Evolutionary conservation across 495 filamentous ascomycete species (phyloP).

Genomic region (Cercophora sp.): DNA sequence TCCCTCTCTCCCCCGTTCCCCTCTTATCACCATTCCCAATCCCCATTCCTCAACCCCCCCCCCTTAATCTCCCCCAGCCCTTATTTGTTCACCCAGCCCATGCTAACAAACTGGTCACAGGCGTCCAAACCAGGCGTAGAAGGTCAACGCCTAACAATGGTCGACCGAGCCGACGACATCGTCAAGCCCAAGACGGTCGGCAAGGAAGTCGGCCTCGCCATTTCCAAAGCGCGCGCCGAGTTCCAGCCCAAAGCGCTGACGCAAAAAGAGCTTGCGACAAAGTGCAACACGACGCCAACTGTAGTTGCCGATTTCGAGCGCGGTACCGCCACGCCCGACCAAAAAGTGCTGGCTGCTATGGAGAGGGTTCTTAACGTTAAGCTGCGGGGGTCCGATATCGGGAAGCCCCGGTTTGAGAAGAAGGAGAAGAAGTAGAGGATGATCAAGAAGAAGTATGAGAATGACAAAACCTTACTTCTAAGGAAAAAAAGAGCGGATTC

Average conservation of each 20-base stretch:
- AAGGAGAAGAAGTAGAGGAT: slow-evolving; percentile 35
- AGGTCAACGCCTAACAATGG: slow-evolving; percentile 95
- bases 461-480: too few relatives aligned
- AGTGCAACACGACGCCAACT: slow-evolving; percentile 81
- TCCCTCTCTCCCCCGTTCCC: neutral
- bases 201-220: slow-evolving; percentile 71
- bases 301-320: slow-evolving; percentile 83
- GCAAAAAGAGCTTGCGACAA: slow-evolving; percentile 92
- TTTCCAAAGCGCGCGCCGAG: slow-evolving; percentile 65
- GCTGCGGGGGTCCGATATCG: slow-evolving; percentile 74
- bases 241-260: slow-evolving; percentile 80
- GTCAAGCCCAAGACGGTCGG: slow-evolving; percentile 92
- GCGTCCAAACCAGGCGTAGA: slow-evolving; percentile 60
- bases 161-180: slow-evolving; percentile 96
- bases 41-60: too few relatives aligned
- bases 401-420: slow-evolving; percentile 68
- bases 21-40: neutral
- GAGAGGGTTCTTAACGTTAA: slow-evolving; percentile 84
- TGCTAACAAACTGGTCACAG: slow-evolving; percentile 36
- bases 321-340: slow-evolving; percentile 74
- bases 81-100: too few relatives aligned
- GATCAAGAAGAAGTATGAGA: neutral
- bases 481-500: too few relatives aligned
- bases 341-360: slow-evolving; percentile 76
- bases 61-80: too few relatives aligned